Evolutionary conservation across 495 filamentous ascomycete genomes (phyloP).

Genomic region (Penicillium parvum): DNA sequence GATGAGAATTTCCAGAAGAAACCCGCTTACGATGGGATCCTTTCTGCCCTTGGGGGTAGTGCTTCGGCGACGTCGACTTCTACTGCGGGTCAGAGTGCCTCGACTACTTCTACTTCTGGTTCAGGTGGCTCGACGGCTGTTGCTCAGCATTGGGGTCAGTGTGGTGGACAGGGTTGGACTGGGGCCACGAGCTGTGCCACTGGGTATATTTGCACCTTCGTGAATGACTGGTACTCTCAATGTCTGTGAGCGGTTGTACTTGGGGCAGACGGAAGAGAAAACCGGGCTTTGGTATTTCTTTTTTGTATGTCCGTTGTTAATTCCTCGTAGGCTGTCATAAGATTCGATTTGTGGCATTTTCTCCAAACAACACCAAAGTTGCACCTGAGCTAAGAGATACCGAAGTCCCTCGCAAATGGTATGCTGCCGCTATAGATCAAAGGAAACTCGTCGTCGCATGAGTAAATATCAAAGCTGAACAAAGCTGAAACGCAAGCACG

Average conservation of each 20-base stretch:
- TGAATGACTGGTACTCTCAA: constrained; percentile 50
- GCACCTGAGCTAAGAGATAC: not conserved
- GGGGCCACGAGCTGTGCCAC: constrained; percentile 44
- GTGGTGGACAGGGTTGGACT: constrained; percentile 46
- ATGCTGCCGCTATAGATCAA: not conserved
- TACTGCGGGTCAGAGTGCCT: constrained; percentile 15
- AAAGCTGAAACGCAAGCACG: no score
- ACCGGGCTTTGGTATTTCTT: not conserved
- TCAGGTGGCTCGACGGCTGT: constrained; percentile 24
- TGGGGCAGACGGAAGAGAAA: not conserved
- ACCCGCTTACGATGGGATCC: constrained; percentile 49
- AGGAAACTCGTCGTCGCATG: constrained; percentile 19
- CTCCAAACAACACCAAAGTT: not conserved
- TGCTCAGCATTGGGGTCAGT: constrained; percentile 46
- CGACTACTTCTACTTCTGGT: constrained; percentile 26
- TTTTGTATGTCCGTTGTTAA: no score
- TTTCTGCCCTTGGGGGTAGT: constrained; percentile 26
- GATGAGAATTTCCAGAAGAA: constrained; percentile 53
- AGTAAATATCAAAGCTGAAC: not conserved
- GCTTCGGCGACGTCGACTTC: constrained; percentile 23
- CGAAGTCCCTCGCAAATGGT: not conserved
- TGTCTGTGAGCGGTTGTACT: constrained; percentile 27
- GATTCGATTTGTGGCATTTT: no score
- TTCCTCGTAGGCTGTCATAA: no score
- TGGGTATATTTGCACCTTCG: constrained; percentile 42